phyloP scores from a whole-genome alignment of 2,329 filamentous ascomycete species.

The Ceratocystis destructans region DNA sequence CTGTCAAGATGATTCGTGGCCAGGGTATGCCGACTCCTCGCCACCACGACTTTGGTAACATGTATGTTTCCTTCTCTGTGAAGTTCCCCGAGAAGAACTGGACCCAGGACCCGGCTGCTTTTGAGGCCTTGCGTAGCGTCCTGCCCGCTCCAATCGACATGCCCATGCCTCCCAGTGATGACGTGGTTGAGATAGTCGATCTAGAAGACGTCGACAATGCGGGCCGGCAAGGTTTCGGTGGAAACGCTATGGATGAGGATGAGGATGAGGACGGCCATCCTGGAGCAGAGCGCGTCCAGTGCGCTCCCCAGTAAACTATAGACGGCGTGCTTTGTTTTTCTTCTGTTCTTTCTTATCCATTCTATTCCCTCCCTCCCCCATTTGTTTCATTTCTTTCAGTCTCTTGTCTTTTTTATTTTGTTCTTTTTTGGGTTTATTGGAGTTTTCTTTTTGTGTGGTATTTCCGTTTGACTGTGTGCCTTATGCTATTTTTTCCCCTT shows the following conservation, averaged over 20 bases:
- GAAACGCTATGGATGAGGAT: constrained; percentile 47
- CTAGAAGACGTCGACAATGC: constrained; percentile 71
- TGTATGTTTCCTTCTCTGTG: constrained; percentile 95
- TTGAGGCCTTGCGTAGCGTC: constrained; percentile 67
- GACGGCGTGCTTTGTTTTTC: constrained; percentile 6
- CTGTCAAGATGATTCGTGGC: constrained; percentile 85
- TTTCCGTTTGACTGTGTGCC: background rate
- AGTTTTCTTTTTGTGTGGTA: constrained; percentile 3
- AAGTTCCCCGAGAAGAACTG: constrained; percentile 82
- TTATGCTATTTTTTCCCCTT: background rate
- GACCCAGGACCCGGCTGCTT: constrained; percentile 52
- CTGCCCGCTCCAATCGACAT: constrained; percentile 58
- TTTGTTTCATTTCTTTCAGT: background rate
- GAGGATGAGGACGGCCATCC: constrained; percentile 65
- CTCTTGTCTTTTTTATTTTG: background rate
- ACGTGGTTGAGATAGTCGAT: constrained; percentile 81
- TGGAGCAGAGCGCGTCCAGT: constrained; percentile 69
- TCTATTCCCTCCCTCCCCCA: background rate
- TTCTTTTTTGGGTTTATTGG: constrained; percentile 6
- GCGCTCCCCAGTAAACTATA: constrained; percentile 62
- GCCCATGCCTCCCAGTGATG: constrained; percentile 58
- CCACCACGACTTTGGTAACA: constrained; percentile 89
- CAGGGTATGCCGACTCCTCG: constrained; percentile 96
- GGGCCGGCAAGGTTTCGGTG: constrained; percentile 53
- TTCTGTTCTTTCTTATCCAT: background rate